Evolutionary conservation across 306 rosid species (phyloP).

Genomic region (Quercus glauca): DNA sequence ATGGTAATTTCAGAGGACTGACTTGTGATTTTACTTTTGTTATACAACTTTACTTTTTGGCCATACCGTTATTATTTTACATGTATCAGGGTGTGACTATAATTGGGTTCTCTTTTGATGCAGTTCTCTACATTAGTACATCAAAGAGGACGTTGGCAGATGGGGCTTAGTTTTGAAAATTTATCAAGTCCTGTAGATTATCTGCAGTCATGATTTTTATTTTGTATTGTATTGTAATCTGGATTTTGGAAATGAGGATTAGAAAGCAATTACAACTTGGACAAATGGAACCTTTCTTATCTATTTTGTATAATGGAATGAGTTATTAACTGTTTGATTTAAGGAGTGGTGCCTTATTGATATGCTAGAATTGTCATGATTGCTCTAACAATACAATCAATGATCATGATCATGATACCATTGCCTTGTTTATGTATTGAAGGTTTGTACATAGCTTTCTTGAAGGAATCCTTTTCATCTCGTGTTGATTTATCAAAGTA

Average conservation of each 20-base stretch:
- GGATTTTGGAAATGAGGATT: constrained; percentile 3
- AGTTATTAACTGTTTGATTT: background rate
- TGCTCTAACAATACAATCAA: background rate
- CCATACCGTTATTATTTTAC: background rate
- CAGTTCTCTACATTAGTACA: too few relatives aligned
- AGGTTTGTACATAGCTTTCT: background rate
- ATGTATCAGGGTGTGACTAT: background rate
- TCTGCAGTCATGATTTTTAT: too few relatives aligned
- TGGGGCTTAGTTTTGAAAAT: too few relatives aligned
- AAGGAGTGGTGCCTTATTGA: background rate
- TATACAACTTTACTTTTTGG: background rate
- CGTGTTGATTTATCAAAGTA: background rate
- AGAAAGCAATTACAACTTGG: background rate
- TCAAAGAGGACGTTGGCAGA: too few relatives aligned
- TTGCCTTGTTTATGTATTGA: background rate
- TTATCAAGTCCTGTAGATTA: too few relatives aligned
- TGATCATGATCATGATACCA: background rate
- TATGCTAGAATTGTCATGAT: background rate
- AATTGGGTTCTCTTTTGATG: too few relatives aligned
- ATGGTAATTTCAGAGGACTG: constrained; percentile 44
- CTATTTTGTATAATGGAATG: background rate
- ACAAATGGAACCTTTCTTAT: background rate
- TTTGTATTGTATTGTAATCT: background rate
- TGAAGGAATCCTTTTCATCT: background rate
- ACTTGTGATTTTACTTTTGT: background rate